Evolutionary conservation across 1,284 basidiomycete genomes (phyloP).

Genomic region (Singerocomus rubriflavus): DNA sequence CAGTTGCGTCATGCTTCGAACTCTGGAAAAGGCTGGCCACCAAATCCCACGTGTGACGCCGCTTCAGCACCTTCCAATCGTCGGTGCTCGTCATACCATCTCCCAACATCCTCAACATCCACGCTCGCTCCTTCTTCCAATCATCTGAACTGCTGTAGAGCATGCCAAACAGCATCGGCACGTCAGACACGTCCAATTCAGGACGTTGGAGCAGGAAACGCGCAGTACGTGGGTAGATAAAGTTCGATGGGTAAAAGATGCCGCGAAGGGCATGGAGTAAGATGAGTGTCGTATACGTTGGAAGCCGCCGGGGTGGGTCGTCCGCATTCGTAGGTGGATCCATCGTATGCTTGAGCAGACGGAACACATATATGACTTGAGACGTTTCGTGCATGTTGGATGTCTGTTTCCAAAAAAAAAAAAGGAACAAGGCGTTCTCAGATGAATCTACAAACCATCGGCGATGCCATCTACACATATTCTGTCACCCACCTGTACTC

Average conservation of each 20-base stretch:
- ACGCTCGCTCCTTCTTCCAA: slow-evolving; percentile 81
- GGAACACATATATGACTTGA: slow-evolving; percentile 75
- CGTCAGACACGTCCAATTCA: slow-evolving; percentile 51
- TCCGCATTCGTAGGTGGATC: slow-evolving; percentile 43
- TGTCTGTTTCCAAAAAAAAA: slow-evolving; percentile 35
- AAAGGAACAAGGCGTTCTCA: neutral
- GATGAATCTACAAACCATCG: slow-evolving; percentile 5
- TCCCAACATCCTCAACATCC: slow-evolving; percentile 73
- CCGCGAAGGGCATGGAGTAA: slow-evolving; percentile 54
- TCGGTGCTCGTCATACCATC: slow-evolving; percentile 72
- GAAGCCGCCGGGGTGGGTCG: slow-evolving; percentile 47
- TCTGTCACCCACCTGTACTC: slow-evolving; percentile 48
- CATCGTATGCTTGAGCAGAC: slow-evolving; percentile 65
- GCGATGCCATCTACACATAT: neutral
- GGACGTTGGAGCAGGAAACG: slow-evolving; percentile 62
- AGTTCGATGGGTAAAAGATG: slow-evolving; percentile 51
- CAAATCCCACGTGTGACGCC: slow-evolving; percentile 86
- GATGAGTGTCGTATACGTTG: slow-evolving; percentile 78
- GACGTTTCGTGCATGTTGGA: slow-evolving; percentile 79
- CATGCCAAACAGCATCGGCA: slow-evolving; percentile 70
- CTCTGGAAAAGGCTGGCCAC: slow-evolving; percentile 78
- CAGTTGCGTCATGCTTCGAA: slow-evolving; percentile 48
- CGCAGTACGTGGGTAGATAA: slow-evolving; percentile 53
- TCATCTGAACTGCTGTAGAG: slow-evolving; percentile 73
- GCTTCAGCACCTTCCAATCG: slow-evolving; percentile 81